These are phyloP conservation scores for Podila verticillata DNA, from an alignment of 192 early-diverging fungal genomes.

Conservation along the genomic window DNA sequence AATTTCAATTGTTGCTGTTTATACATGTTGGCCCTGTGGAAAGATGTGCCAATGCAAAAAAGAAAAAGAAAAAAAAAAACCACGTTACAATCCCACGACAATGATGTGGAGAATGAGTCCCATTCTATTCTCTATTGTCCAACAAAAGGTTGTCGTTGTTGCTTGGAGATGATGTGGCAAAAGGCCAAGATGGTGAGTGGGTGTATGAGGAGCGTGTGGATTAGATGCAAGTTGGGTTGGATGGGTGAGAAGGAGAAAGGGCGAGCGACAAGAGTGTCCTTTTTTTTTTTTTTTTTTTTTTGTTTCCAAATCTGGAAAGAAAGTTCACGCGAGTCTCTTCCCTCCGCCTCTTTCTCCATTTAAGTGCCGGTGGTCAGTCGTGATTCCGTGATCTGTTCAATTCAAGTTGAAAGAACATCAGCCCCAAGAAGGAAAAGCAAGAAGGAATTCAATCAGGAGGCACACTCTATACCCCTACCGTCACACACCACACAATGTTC, in stretches of 20 bases:
- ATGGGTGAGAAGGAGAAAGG: not conserved
- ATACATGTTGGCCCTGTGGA: not conserved
- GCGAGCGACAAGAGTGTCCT: not conserved
- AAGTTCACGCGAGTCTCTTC: too few species aligned
- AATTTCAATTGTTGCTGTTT: not conserved
- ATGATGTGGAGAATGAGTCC: slow-evolving; percentile 48
- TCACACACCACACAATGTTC: not conserved
- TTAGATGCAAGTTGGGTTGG: not conserved
- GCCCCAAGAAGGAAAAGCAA: too few species aligned
- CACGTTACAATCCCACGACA: slow-evolving; percentile 46
- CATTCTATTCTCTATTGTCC: slow-evolving; percentile 10
- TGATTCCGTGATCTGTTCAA: too few species aligned
- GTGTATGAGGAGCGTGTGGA: not conserved
- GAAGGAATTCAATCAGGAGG: too few species aligned
- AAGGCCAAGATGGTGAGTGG: not conserved
- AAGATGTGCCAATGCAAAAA: not conserved
- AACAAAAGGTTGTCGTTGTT: not conserved
- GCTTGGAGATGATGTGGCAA: not conserved
- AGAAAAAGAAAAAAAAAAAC: not conserved
- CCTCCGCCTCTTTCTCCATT: too few species aligned
- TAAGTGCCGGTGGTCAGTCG: too few species aligned
- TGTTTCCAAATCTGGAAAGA: too few species aligned
- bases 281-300: too few species aligned
- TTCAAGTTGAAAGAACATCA: not conserved
- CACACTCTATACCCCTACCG: not conserved